phyloP scores from a whole-genome alignment of 495 filamentous ascomycete species.

The Aspergillus panamensis region DNA sequence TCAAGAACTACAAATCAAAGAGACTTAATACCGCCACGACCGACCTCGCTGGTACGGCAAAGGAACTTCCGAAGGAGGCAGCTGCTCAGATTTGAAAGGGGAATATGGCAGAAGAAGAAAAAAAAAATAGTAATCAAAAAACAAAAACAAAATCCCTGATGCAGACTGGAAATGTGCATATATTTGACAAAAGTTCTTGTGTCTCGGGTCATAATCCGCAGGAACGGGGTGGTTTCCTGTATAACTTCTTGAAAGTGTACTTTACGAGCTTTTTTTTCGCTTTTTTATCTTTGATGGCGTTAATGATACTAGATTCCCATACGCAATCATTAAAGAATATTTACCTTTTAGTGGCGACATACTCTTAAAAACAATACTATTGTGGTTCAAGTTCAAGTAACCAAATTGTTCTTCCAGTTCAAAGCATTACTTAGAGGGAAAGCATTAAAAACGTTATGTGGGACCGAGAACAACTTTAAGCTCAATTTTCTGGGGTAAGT shows the following conservation, averaged over 20 bases:
- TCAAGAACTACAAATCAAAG: conserved; percentile 96
- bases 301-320: conserved; percentile 18
- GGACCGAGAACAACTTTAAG: no score
- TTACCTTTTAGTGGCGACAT: not conserved
- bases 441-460: no score
- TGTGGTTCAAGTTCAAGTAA: not conserved
- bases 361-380: not conserved
- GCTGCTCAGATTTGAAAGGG: conserved; percentile 1
- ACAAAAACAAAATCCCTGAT: conserved; percentile 1
- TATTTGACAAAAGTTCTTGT: conserved; percentile 14
- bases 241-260: conserved; percentile 11
- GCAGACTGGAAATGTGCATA: conserved; percentile 14
- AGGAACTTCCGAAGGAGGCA: conserved; percentile 12
- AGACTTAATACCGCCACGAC: conserved; percentile 70
- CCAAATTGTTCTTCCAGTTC: no score
- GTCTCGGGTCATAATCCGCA: conserved; percentile 7
- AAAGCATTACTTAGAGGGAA: no score
- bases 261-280: conserved; percentile 8
- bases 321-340: not conserved
- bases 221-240: conserved; percentile 5
- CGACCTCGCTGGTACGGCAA: conserved; percentile 66
- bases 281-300: conserved; percentile 10
- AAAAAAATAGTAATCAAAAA: not conserved
- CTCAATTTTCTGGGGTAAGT: no score
- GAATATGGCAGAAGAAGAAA: not conserved